Conservation (phyloP, 179 eudicot genomes). For the Actinidia arguta region DNA sequence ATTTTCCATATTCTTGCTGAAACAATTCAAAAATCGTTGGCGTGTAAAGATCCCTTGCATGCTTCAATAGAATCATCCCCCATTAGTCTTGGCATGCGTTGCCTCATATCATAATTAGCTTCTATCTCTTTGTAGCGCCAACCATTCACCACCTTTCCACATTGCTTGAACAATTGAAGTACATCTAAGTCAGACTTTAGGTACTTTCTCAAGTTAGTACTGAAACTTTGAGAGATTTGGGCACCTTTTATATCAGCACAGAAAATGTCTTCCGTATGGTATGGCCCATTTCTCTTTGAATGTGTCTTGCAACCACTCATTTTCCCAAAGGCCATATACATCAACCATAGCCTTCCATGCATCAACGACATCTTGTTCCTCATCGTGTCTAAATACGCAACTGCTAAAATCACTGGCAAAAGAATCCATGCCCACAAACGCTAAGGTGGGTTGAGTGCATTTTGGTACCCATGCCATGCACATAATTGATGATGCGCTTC, state of each 20-base stretch:
- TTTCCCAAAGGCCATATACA: slow-evolving; percentile 26
- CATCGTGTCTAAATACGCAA: slow-evolving; percentile 24
- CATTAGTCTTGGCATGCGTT: slow-evolving; percentile 29
- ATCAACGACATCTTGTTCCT: slow-evolving; percentile 27
- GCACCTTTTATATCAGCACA: slow-evolving; percentile 29
- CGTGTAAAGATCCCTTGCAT: slow-evolving; percentile 27
- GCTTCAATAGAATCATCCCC: slow-evolving; percentile 33
- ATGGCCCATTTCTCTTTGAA: slow-evolving; percentile 34
- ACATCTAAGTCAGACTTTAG: slow-evolving; percentile 19
- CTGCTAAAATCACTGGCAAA: slow-evolving; percentile 24
- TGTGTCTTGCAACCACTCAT: slow-evolving; percentile 25
- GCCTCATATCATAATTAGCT: slow-evolving; percentile 34
- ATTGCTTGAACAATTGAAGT: slow-evolving; percentile 26
- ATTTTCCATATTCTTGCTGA: slow-evolving; percentile 32
- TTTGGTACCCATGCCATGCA: slow-evolving; percentile 35
- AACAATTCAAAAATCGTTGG: slow-evolving; percentile 33
- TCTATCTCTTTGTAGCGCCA: slow-evolving; percentile 36
- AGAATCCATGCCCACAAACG: slow-evolving; percentile 16
- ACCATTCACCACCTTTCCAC: slow-evolving; percentile 23
- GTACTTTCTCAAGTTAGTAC: slow-evolving; percentile 22
- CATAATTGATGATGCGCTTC: slow-evolving; percentile 32
- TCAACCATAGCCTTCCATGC: slow-evolving; percentile 32
- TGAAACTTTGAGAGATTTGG: slow-evolving; percentile 21
- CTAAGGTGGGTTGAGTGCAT: slow-evolving; percentile 24
- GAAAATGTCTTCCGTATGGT: slow-evolving; percentile 26